Evolutionary conservation across 1,139 yeast species (phyloP).

Genomic region (Protomyces pachydermus): DNA sequence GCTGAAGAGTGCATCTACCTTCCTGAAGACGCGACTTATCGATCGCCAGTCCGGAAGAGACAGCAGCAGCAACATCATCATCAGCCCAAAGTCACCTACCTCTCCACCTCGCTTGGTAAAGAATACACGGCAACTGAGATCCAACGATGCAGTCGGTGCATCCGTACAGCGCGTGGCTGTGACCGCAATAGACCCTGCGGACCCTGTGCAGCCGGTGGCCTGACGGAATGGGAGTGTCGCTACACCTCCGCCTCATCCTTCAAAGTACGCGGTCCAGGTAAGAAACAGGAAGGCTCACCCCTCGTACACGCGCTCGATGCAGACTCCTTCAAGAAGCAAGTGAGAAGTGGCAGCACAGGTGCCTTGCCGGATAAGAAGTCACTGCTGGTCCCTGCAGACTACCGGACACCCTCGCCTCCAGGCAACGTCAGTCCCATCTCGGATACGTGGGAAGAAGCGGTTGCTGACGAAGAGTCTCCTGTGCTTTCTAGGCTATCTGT

Average conservation of each 20-base stretch:
- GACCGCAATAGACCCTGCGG: slow-evolving; percentile 17
- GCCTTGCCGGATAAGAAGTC: background rate
- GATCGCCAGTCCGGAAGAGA: background rate
- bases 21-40: slow-evolving; percentile 21
- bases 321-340: slow-evolving; percentile 2
- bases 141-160: slow-evolving; percentile 20
- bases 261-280: slow-evolving; percentile 26
- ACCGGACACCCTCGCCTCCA: slow-evolving; percentile 20
- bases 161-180: slow-evolving; percentile 23
- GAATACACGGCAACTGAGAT: background rate
- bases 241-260: slow-evolving; percentile 23
- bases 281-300: slow-evolving; percentile 4
- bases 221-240: slow-evolving; percentile 22
- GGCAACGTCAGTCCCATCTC: slow-evolving; percentile 14
- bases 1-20: slow-evolving; percentile 23
- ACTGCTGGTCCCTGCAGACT: slow-evolving; percentile 10
- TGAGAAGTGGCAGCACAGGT: slow-evolving; percentile 6
- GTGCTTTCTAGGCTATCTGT: background rate
- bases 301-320: background rate
- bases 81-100: background rate
- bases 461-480: slow-evolving; percentile 4
- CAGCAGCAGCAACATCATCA: background rate
- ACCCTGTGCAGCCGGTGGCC: slow-evolving; percentile 19
- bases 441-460: slow-evolving; percentile 1
- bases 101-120: background rate